Evolutionary conservation across 1,139 yeast species (phyloP).

Genomic region (Protomyces arabidopsidicola): DNA sequence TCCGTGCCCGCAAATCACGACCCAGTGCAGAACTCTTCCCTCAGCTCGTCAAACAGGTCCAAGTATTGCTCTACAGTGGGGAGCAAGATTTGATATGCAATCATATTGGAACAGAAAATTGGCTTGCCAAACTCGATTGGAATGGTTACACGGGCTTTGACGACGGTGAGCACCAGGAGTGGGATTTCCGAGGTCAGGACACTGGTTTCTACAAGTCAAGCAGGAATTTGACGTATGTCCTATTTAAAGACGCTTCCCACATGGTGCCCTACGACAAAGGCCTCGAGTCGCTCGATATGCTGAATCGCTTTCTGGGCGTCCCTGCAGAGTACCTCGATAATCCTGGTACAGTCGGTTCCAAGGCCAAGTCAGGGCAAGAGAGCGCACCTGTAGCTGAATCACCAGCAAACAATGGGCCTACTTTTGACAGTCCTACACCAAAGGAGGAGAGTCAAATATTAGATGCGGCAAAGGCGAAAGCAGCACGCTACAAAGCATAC

Average conservation of each 20-base stretch:
- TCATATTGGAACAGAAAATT: conserved; percentile 63
- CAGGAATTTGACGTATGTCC: conserved; percentile 71
- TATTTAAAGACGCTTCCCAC: conserved; percentile 73
- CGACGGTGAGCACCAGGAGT: conserved; percentile 34
- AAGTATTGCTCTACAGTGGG: conserved; percentile 76
- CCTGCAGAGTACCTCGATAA: conserved; percentile 19
- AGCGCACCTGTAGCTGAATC: neutral
- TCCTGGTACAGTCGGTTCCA: conserved; percentile 28
- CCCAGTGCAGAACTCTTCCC: conserved; percentile 70
- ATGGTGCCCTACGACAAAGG: conserved; percentile 93
- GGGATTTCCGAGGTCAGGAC: conserved; percentile 36
- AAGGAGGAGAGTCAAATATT: neutral
- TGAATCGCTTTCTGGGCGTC: conserved; percentile 40
- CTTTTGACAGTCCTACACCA: neutral
- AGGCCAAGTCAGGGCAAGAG: neutral
- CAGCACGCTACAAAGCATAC: conserved; percentile 41
- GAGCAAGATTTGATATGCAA: conserved; percentile 88
- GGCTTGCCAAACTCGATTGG: conserved; percentile 64
- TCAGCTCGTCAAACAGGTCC: conserved; percentile 53
- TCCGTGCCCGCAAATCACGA: conserved; percentile 51
- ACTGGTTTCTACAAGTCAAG: conserved; percentile 44
- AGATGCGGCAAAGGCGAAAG: conserved; percentile 33
- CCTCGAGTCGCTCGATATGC: conserved; percentile 60
- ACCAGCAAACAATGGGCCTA: no score
- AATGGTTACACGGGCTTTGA: conserved; percentile 59